Evolutionary conservation across 1,139 yeast genomes (phyloP).

Genomic region (Arxiozyma slooffiae): DNA sequence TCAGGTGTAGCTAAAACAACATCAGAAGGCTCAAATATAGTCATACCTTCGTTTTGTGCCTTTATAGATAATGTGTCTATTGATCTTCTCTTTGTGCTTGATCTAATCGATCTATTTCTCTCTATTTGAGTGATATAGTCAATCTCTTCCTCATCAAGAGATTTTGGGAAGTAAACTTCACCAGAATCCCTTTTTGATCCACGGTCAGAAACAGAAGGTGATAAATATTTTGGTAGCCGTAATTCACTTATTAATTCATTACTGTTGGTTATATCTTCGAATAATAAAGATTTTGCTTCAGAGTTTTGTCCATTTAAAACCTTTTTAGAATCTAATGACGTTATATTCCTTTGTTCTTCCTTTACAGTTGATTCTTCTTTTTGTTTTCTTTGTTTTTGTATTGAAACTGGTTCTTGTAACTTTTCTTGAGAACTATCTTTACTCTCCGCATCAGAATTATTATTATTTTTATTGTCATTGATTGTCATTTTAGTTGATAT

Average conservation of each 20-base stretch:
- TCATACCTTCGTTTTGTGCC: conserved; percentile 36
- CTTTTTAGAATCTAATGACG: conserved; percentile 24
- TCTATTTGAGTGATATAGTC: conserved; percentile 67
- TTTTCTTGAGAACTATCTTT: background rate
- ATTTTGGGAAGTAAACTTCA: conserved; percentile 63
- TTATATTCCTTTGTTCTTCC: conserved; percentile 11
- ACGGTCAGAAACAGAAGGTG: background rate
- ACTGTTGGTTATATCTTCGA: background rate
- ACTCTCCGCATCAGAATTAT: background rate
- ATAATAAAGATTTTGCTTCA: background rate
- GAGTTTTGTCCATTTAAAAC: background rate
- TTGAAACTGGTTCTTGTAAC: conserved; percentile 1
- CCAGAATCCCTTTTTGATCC: conserved; percentile 34
- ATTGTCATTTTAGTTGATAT: background rate
- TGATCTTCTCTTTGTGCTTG: conserved; percentile 27
- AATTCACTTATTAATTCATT: background rate
- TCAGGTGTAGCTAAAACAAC: conserved; percentile 30
- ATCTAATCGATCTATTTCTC: conserved; percentile 46
- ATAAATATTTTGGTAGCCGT: conserved; percentile 8
- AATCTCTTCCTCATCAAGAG: conserved; percentile 55
- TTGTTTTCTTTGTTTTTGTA: conserved; percentile 4
- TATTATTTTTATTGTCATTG: background rate
- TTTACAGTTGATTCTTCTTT: background rate
- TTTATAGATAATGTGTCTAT: conserved; percentile 31
- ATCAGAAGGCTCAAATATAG: conserved; percentile 29